phyloP scores from a whole-genome alignment of 2,329 filamentous ascomycete genomes.

The Neodidymelliopsis sp. region DNA sequence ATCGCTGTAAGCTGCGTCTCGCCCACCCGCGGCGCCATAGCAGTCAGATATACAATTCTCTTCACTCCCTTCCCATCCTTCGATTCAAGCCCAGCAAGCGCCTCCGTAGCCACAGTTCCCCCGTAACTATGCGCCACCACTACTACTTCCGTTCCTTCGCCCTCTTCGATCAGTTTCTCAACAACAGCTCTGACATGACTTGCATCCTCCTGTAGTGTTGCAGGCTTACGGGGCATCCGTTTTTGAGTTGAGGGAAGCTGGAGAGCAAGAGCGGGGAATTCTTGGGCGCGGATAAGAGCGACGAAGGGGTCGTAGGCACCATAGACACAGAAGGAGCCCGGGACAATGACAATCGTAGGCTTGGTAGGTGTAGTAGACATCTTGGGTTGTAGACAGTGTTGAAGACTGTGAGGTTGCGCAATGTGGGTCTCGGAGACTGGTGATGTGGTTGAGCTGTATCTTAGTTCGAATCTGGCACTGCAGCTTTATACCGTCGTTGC shows the following conservation, averaged over 20 bases:
- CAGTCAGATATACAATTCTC: conserved; percentile 24
- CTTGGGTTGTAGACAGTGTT: not conserved
- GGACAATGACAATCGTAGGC: conserved; percentile 29
- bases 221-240: conserved; percentile 18
- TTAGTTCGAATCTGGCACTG: no score
- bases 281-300: conserved; percentile 9
- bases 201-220: conserved; percentile 38
- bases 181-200: conserved; percentile 30
- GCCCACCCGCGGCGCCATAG: conserved; percentile 21
- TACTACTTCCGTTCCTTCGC: conserved; percentile 39
- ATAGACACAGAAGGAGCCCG: conserved; percentile 29
- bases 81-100: conserved; percentile 12
- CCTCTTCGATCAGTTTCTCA: conserved; percentile 30
- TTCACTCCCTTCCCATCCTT: conserved; percentile 27
- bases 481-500: no score
- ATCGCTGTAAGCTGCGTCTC: conserved; percentile 17
- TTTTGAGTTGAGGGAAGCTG: conserved; percentile 24
- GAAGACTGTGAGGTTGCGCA: no score
- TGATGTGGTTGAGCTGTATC: no score
- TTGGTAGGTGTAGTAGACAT: conserved; percentile 6
- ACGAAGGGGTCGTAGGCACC: conserved; percentile 21
- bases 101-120: conserved; percentile 21
- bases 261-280: conserved; percentile 23
- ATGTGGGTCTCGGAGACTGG: no score
- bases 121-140: conserved; percentile 26